Evolutionary conservation across 2,329 filamentous ascomycete species (phyloP).

Genomic region (Rhinocladiella similis): DNA sequence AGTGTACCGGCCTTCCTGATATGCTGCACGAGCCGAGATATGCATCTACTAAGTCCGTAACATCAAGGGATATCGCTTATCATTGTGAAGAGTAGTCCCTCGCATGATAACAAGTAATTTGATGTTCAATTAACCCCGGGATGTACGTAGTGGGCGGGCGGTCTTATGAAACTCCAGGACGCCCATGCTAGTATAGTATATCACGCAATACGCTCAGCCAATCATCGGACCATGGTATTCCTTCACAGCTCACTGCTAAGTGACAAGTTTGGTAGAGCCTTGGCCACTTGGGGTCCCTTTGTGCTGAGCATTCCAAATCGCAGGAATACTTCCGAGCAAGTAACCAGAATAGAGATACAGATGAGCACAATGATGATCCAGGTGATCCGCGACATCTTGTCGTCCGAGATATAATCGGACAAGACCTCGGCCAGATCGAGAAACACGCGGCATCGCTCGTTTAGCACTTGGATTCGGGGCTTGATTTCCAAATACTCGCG

Average conservation of each 20-base stretch:
- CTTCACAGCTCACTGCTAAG: slow-evolving; percentile 13
- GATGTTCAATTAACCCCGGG: no score
- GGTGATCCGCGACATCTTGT: slow-evolving; percentile 85
- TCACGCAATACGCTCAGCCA: neutral
- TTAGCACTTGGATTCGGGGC: slow-evolving; percentile 91
- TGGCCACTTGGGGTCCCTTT: slow-evolving; percentile 10
- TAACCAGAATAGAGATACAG: slow-evolving; percentile 84
- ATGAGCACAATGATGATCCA: slow-evolving; percentile 99
- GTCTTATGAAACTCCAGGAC: neutral
- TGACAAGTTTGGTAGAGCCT: slow-evolving; percentile 4
- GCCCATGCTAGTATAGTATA: neutral
- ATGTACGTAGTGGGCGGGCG: no score
- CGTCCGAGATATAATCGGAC: slow-evolving; percentile 85
- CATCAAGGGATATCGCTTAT: no score
- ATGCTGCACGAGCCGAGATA: slow-evolving; percentile 4
- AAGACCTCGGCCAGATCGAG: slow-evolving; percentile 94
- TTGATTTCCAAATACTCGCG: slow-evolving; percentile 98
- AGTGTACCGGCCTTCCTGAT: neutral
- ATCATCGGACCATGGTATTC: neutral
- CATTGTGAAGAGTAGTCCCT: no score
- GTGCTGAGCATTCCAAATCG: slow-evolving; percentile 71
- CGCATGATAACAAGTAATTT: no score
- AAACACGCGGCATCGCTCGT: slow-evolving; percentile 95
- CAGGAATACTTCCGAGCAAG: slow-evolving; percentile 82
- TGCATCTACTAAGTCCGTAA: neutral